These are phyloP conservation scores for Stellera chamaejasme DNA, from an alignment of 345 rosid species.

Conservation along the genomic window DNA sequence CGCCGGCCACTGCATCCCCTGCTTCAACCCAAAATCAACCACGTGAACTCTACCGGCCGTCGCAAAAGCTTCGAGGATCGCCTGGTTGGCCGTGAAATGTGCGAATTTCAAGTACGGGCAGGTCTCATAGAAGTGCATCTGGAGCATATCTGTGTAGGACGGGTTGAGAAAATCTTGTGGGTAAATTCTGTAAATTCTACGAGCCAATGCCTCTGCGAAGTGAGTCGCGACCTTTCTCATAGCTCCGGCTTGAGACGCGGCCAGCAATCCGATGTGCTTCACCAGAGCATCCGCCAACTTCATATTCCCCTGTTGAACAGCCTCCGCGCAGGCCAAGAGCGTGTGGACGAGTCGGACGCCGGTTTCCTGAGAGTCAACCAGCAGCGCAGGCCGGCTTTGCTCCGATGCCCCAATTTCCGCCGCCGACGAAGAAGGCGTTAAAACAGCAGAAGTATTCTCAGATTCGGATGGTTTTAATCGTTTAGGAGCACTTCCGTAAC, in stretches of 20 bases:
- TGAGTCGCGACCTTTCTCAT: slow-evolving; percentile 93
- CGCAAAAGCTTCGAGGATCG: slow-evolving; percentile 70
- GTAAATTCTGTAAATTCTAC: slow-evolving; percentile 57
- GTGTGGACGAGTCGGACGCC: slow-evolving; percentile 86
- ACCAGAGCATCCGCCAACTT: slow-evolving; percentile 70
- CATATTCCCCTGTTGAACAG: slow-evolving; percentile 57
- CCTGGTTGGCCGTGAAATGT: slow-evolving; percentile 92
- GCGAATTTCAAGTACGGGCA: slow-evolving; percentile 94
- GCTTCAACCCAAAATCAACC: slow-evolving; percentile 60
- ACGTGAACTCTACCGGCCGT: slow-evolving; percentile 59
- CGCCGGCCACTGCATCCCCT: slow-evolving; percentile 97
- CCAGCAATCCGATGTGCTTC: slow-evolving; percentile 64
- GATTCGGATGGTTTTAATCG: slow-evolving; percentile 25
- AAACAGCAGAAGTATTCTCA: slow-evolving; percentile 5
- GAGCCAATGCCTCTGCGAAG: slow-evolving; percentile 78
- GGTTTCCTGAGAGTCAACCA: slow-evolving; percentile 74
- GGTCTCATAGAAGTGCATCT: slow-evolving; percentile 82
- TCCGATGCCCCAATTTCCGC: slow-evolving; percentile 15
- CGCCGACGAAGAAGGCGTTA: slow-evolving; percentile 14
- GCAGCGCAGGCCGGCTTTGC: slow-evolving; percentile 53
- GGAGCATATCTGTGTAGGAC: slow-evolving; percentile 44
- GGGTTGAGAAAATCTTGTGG: slow-evolving; percentile 38
- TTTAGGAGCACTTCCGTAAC: slow-evolving; percentile 24
- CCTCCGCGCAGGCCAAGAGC: slow-evolving; percentile 80
- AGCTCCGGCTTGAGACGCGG: slow-evolving; percentile 68